Evolutionary conservation across 1,139 yeast genomes (phyloP).

Genomic region (Suhomyces ambrosiae): DNA sequence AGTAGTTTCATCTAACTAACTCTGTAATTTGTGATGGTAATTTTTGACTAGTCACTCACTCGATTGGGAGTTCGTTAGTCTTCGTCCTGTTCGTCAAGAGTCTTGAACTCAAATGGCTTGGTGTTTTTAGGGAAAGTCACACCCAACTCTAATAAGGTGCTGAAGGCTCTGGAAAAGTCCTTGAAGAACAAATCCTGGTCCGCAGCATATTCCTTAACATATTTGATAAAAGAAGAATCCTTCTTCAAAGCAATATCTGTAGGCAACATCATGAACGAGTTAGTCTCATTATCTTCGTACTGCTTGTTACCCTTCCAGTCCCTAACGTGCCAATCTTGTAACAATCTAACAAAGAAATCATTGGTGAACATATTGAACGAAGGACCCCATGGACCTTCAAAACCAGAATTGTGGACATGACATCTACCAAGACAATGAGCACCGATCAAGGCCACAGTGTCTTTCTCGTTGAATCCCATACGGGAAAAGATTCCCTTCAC

Average conservation of each 20-base stretch:
- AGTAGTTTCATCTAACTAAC: too few species aligned
- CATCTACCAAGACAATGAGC: constrained; percentile 87
- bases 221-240: constrained; percentile 64
- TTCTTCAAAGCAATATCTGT: constrained; percentile 76
- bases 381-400: constrained; percentile 95
- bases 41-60: too few species aligned
- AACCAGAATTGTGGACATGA: constrained; percentile 69
- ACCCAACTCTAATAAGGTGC: constrained; percentile 74
- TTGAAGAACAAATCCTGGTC: constrained; percentile 69
- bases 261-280: constrained; percentile 88
- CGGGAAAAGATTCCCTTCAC: constrained; percentile 63
- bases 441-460: constrained; percentile 84
- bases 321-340: constrained; percentile 76
- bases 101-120: constrained; percentile 57
- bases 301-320: constrained; percentile 79
- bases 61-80: constrained; percentile 4
- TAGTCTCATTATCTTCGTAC: constrained; percentile 71
- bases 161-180: constrained; percentile 72
- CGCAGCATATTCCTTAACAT: constrained; percentile 71
- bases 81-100: constrained; percentile 63
- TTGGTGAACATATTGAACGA: constrained; percentile 83
- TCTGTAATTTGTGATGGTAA: too few species aligned
- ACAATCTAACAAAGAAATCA: constrained; percentile 73
- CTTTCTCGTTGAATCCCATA: constrained; percentile 79
- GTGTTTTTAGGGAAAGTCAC: constrained; percentile 56